Conservation (phyloP, 2,329 filamentous ascomycete genomes). For the Diaporthe batatas region DNA sequence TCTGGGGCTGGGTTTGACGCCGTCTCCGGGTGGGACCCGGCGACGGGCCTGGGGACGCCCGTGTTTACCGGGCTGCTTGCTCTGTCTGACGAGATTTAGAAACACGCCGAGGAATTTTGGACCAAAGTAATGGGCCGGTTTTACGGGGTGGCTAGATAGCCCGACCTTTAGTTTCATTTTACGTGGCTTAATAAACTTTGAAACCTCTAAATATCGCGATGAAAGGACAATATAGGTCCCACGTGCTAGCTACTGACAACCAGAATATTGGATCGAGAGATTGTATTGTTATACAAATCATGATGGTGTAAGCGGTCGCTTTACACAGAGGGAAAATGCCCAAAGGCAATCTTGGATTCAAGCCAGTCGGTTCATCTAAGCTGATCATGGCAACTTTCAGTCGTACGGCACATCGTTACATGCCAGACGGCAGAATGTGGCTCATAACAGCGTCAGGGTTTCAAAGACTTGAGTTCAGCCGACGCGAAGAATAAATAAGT, state of each 20-base stretch:
- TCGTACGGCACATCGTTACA: too few species aligned
- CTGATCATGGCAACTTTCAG: too few species aligned
- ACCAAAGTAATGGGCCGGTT: not conserved
- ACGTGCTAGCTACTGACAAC: too few species aligned
- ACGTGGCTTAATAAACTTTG: not conserved
- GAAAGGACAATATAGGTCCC: too few species aligned
- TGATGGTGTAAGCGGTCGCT: too few species aligned
- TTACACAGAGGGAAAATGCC: too few species aligned
- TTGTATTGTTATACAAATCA: too few species aligned
- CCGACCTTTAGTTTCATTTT: not conserved
- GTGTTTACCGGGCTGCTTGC: slow-evolving; percentile 40
- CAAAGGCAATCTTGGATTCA: not conserved
- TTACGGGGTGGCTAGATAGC: not conserved
- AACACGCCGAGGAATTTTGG: fast-evolving
- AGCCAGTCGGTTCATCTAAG: not conserved
- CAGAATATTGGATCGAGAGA: too few species aligned
- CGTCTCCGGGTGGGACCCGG: slow-evolving; percentile 39
- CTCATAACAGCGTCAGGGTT: too few species aligned
- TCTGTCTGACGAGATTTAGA: slow-evolving; percentile 29
- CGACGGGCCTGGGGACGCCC: slow-evolving; percentile 41
- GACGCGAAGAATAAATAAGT: too few species aligned
- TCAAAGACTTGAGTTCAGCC: too few species aligned
- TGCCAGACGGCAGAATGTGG: too few species aligned
- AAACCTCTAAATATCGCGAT: not conserved
- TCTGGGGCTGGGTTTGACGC: slow-evolving; percentile 40